Evolutionary conservation across 2,329 filamentous ascomycete genomes (phyloP), one percentile per base, ranked within the genome.

Genomic region (Penicillium sp.): DNA sequence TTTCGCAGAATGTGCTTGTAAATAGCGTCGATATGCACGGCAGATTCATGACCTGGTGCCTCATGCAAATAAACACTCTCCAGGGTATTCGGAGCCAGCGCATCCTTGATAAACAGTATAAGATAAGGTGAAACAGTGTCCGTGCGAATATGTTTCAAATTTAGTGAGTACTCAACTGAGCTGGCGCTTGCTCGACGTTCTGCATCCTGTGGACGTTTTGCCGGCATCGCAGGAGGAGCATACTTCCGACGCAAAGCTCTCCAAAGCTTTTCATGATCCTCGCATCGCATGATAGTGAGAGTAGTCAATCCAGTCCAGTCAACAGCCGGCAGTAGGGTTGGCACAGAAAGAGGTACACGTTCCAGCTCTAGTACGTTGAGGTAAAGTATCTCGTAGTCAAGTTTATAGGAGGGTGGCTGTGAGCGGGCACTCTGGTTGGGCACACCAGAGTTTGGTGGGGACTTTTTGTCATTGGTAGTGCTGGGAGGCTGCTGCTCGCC

Each of bases 31-130:
- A 92, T 82, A 3, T 82, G 80, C 1, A 92, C 86, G 8, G 76
- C 75, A 1, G 84, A 82, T n/a, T 78, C 71, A 71, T 82, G 79
- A 22, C 73, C 69, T 56, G 81, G 71, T 64, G 82, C 68, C 77
- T 92, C 88, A 71, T 92, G 89, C 47, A 94, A 73, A 69, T 92
- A 92, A 10, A 94, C 78, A 9, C 86, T 86, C 72, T 94, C 88
- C n/a, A 94, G 78, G 29, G 85, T 88, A 70, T 94, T 90, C 1
- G 90, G 90, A 20, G 86, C 87, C 37, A 94, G 78, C 0, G 89
- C 87, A 59, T 92, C 88, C 64, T 88, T 89, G 59, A 94, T 79
- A 67, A 94, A 93, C 1, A 81, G 79, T 52, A 94, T 84, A 16
- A 94, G 76, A 24, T 86, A 79, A 8, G 82, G 78, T 1, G 89